A percentile compares a stretch with the other conserved stretches of the same genome.
These are phyloP conservation scores for Metschnikowia proteae DNA, from an alignment of 805 yeast genomes.

Conservation along the genomic window DNA sequence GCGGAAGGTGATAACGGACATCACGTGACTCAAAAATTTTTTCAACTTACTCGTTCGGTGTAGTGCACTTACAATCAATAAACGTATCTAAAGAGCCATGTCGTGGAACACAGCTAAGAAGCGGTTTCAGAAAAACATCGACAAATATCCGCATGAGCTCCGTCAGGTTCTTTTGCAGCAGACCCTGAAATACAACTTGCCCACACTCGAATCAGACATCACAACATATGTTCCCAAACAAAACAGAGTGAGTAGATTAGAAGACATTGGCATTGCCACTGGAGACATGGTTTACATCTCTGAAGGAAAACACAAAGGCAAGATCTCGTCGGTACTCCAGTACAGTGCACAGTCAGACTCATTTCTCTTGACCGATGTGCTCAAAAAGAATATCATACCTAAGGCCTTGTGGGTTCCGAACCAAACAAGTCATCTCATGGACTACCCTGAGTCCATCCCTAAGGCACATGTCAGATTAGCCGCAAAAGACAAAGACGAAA, in stretches of 20 bases:
- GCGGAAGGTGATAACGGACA: conserved; percentile 1
- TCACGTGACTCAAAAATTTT: conserved; percentile 14
- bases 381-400: conserved; percentile 65
- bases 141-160: conserved; percentile 29
- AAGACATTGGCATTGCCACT: conserved; percentile 58
- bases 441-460: conserved; percentile 62
- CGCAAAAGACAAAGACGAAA: conserved; percentile 67
- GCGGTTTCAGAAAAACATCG: conserved; percentile 36
- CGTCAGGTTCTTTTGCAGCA: conserved; percentile 24
- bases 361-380: conserved; percentile 64
- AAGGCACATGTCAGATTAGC: conserved; percentile 66
- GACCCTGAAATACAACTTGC: conserved; percentile 28
- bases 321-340: conserved; percentile 61
- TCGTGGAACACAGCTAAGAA: conserved; percentile 32
- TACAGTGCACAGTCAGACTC: conserved; percentile 60
- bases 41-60: not conserved
- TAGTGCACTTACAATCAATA: not conserved
- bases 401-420: conserved; percentile 67
- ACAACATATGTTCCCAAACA: conserved; percentile 18
- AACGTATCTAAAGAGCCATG: conserved; percentile 17
- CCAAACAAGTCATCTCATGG: conserved; percentile 66
- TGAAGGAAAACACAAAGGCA: conserved; percentile 71
- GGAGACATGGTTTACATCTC: conserved; percentile 78
- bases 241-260: conserved; percentile 40
- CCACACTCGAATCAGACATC: conserved; percentile 28